Conservation (phyloP, 495 filamentous ascomycete species). For the Xylaria curta region DNA sequence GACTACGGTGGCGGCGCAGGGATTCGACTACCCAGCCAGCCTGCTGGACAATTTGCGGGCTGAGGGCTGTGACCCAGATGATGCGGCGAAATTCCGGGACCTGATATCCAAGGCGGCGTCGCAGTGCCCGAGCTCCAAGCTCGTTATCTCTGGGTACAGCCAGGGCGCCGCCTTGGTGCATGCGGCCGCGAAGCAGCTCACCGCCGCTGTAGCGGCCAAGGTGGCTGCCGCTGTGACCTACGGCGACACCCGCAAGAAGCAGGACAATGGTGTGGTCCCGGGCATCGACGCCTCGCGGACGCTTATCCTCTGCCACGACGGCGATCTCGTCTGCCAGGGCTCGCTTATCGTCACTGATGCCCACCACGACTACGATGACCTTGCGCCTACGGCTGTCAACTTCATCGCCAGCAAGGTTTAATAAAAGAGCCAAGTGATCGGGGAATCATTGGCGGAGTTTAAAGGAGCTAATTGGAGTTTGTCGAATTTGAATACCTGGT, state of each 20-base stretch:
- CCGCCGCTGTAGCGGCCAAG: slow-evolving; percentile 49
- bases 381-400: slow-evolving; percentile 39
- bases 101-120: slow-evolving; percentile 42
- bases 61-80: slow-evolving; percentile 43
- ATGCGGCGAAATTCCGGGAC: slow-evolving; percentile 43
- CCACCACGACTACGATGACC: slow-evolving; percentile 53
- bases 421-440: neutral
- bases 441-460: neutral
- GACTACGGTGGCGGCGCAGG: slow-evolving; percentile 43
- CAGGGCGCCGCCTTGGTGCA: slow-evolving; percentile 65
- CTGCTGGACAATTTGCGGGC: slow-evolving; percentile 44
- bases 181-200: slow-evolving; percentile 51
- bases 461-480: neutral
- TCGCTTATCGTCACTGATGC: slow-evolving; percentile 55
- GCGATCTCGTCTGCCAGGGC: slow-evolving; percentile 60
- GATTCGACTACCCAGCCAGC: slow-evolving; percentile 47
- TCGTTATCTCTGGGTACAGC: slow-evolving; percentile 52
- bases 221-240: slow-evolving; percentile 63
- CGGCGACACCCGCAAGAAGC: slow-evolving; percentile 63
- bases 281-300: slow-evolving; percentile 52
- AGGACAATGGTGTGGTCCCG: slow-evolving; percentile 54
- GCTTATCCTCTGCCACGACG: slow-evolving; percentile 58
- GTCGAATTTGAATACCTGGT: neutral
- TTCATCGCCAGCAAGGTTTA: slow-evolving; percentile 43
- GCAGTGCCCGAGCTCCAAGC: slow-evolving; percentile 45